Conservation (phyloP, 129 eudicot species). For the Tanacetum coccineum region DNA sequence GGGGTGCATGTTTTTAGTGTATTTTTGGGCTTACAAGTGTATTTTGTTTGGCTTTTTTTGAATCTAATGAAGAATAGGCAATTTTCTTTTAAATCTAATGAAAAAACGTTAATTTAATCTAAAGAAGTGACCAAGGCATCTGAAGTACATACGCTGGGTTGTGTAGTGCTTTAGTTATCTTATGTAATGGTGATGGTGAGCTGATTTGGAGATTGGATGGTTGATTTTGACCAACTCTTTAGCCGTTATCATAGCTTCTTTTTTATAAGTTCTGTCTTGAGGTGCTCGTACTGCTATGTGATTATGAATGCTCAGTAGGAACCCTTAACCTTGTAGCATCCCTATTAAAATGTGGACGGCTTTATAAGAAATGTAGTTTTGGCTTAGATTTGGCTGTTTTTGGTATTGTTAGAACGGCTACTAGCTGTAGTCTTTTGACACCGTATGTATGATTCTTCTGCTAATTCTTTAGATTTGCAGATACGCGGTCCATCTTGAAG, state of each 20-base stretch:
- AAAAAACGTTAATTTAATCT: too few species aligned
- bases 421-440: neutral
- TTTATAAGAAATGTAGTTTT: neutral
- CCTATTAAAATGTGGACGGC: neutral
- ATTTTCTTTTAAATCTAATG: too few species aligned
- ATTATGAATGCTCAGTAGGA: neutral
- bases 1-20: too few species aligned
- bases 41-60: too few species aligned
- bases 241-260: neutral
- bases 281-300: neutral
- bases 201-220: too few species aligned
- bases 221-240: neutral
- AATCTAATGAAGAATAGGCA: too few species aligned
- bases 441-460: neutral
- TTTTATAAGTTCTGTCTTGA: neutral
- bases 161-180: too few species aligned
- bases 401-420: constrained; percentile 4
- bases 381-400: neutral
- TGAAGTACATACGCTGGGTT: too few species aligned
- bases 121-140: too few species aligned
- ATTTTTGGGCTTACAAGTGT: too few species aligned
- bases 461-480: neutral
- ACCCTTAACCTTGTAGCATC: constrained; percentile 6
- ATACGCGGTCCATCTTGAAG: neutral
- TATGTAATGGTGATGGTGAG: too few species aligned